Evolutionary conservation across 1,284 basidiomycete species (phyloP), one percentile per base, ranked within the genome.

Genomic region (Cryptococcus depauperatus): DNA sequence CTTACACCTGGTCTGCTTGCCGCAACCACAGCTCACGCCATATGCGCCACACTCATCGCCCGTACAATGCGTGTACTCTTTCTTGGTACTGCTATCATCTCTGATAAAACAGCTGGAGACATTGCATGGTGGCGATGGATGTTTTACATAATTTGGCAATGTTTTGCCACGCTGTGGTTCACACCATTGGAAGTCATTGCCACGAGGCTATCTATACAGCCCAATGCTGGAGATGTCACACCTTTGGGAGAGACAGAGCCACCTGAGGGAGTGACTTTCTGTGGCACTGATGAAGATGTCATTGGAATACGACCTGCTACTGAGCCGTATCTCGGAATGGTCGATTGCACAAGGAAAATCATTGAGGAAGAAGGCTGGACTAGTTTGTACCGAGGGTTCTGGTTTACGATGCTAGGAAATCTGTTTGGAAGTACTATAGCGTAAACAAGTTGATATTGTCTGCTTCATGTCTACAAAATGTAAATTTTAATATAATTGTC

Each of bases 381-480:
- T 51, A 78, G 84, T 4, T 69, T 92, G 49, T 90, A 85, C 65
- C 79, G 88, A 35, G 88, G 83, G 4, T 91, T 86, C 85, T 90
- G 85, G 84, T 70, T 87, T 53, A 89, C 87, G 2, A 73, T 84
- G 61, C 58, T 87, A 35, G 81, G 79, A 29, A 79, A 79, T 27
- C 64, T 84, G 35, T 68, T 68, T 28, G 80, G 78, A 48, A 79
- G 38, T 16, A 40, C 80, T 26, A 76, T 83, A 52, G 76, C 75
- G n/a, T 61, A 35, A 39, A 33, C n/a, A n/a, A n/a, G n/a, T n/a
- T n/a, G n/a, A n/a, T n/a, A n/a, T n/a, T n/a, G n/a, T n/a, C n/a
- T n/a, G n/a, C n/a, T n/a, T n/a, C n/a, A n/a, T n/a, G n/a, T n/a
- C n/a, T n/a, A n/a, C n/a, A n/a, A n/a, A n/a, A n/a, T n/a, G n/a